Base-by-base conservation (phyloP, 2,329 filamentous ascomycete species). In the Emericellopsis atlantica region DNA sequence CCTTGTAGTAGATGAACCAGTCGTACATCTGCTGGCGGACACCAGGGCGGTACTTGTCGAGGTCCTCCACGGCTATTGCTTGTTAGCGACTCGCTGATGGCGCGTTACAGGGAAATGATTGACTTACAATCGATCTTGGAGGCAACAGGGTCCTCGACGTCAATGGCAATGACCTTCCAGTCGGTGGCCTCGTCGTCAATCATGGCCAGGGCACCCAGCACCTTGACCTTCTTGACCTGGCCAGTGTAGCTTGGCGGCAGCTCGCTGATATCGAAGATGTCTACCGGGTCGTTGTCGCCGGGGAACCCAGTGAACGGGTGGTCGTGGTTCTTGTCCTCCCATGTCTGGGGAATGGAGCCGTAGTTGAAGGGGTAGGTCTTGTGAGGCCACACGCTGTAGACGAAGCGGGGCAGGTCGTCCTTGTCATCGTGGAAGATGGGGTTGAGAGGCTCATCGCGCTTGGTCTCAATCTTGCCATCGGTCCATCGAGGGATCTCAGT, bases 401-500 rank as follows among this genome's bases (percentile, higher is more conserved):
- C 61, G 18, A 61, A 66, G 21, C 63, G 54, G 12, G 56, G 58
- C 26, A 50, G 45, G 2, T 54, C 48, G 12, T 61, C 54, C 37
- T 57, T 56, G n/a, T 56, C 52, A n/a, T 66, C 63, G 24, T 66
- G 62, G 26, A 58, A 59, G 41, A 66, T 61, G 32, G 62, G 63
- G 41, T 65, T 65, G 21, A 65, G 43, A 23, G 60, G 61, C 46
- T 65, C 61, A 29, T 56, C 45, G 26, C 62, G 57, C 31, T 54
- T 53, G 6, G 61, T 61, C 50, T 62, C 60, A n/a, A 62, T 53
- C 51, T 63, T 64, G 40, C 43, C 60, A 37, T 64, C 57, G 1
- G 55, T 59, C 62, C 63, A 66, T 33, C 61, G 49, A 2, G 63
- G 63, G 8, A 66, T 64, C 48, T 66, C 63, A 1, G 65, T 57